Conservation (phyloP, 2,329 filamentous ascomycete species). For the Fusarium haematococcum region DNA sequence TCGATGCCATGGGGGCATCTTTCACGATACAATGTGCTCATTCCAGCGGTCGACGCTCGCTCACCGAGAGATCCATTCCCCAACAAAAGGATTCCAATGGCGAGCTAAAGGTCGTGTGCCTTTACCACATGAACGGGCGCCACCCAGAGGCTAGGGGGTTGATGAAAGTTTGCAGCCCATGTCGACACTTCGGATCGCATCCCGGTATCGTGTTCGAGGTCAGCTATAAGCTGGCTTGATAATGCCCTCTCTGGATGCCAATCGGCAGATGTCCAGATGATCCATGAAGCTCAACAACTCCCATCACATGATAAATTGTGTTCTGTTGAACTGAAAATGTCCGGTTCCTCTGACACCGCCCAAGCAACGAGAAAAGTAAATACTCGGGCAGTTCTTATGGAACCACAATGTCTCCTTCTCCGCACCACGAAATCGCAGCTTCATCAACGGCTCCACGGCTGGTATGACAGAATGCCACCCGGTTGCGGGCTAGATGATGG, state of each 20-base stretch:
- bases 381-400: constrained; percentile 70
- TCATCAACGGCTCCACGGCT: constrained; percentile 72
- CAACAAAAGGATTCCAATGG: constrained; percentile 4
- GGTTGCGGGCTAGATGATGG: constrained; percentile 71
- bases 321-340: constrained; percentile 45
- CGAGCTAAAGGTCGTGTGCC: constrained; percentile 5
- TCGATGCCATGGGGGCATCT: background rate
- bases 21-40: background rate
- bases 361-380: constrained; percentile 50
- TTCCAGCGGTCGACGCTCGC: background rate
- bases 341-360: constrained; percentile 58
- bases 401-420: constrained; percentile 62
- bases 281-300: background rate
- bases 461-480: constrained; percentile 76
- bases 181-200: background rate
- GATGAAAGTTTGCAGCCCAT: background rate
- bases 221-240: background rate
- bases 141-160: background rate
- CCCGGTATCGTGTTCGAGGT: background rate
- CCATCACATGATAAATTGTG: constrained; percentile 1
- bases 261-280: background rate
- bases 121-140: constrained; percentile 5
- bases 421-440: constrained; percentile 69
- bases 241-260: background rate
- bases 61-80: background rate